Evolutionary conservation across 345 rosid species (phyloP).

Genomic region (Raphanus sativus): DNA sequence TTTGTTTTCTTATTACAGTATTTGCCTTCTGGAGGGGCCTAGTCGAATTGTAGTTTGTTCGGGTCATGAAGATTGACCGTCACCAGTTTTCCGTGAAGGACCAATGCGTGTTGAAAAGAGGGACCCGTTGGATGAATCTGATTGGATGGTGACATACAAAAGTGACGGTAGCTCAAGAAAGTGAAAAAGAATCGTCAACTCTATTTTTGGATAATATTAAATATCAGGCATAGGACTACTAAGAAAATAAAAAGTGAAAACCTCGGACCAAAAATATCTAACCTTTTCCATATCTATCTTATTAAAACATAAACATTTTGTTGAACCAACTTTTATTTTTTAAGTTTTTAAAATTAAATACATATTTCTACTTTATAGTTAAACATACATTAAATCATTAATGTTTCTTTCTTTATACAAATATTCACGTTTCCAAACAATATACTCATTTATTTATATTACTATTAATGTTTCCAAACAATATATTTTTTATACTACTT

Average conservation of each 20-base stretch:
- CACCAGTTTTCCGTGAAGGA: background rate
- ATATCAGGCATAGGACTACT: background rate
- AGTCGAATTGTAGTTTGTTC: background rate
- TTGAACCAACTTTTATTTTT: no score
- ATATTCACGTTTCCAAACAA: no score
- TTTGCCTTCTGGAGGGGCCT: constrained; percentile 10
- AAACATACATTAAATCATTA: no score
- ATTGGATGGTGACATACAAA: constrained; percentile 8
- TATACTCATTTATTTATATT: no score
- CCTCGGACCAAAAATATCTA: constrained; percentile 8
- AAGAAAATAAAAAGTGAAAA: background rate
- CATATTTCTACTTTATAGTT: no score
- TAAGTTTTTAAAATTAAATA: no score
- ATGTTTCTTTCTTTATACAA: no score
- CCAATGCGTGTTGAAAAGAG: background rate
- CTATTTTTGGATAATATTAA: background rate
- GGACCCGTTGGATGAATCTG: background rate
- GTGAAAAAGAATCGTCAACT: background rate
- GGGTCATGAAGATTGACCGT: constrained; percentile 13
- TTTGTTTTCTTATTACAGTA: background rate
- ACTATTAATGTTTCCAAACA: no score
- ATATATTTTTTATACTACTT: no score
- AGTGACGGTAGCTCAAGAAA: background rate
- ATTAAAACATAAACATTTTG: no score
- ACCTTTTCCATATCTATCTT: background rate